Percentiles rank a stretch among this genome's conserved stretches.
phyloP scores from a whole-genome alignment of 2,329 filamentous ascomycete genomes.

The Ophiosphaerella narmari region DNA sequence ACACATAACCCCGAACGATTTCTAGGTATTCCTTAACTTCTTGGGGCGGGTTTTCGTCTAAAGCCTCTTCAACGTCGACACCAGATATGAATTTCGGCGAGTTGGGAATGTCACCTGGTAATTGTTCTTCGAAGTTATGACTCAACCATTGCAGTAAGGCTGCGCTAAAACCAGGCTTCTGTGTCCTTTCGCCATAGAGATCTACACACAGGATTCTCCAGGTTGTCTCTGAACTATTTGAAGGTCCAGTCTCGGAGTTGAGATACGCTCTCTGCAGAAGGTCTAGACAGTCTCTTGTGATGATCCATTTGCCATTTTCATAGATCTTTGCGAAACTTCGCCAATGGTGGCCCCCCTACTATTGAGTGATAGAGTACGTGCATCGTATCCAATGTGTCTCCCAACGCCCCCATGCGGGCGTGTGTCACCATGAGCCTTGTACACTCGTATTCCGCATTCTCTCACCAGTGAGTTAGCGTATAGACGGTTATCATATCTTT shows the following conservation, averaged over 20 bases:
- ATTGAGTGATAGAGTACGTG: background rate
- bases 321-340: background rate
- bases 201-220: too few species aligned
- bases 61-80: background rate
- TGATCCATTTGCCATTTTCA: too few species aligned
- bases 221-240: too few species aligned
- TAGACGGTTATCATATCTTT: background rate
- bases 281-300: too few species aligned
- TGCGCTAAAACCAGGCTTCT: too few species aligned
- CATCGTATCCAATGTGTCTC: background rate
- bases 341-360: background rate
- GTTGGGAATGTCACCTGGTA: too few species aligned
- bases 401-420: background rate
- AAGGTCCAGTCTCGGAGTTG: too few species aligned
- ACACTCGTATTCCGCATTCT: background rate
- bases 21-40: background rate
- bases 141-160: too few species aligned
- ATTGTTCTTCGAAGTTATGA: too few species aligned
- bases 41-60: background rate
- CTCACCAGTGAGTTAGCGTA: background rate
- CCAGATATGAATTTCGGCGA: background rate
- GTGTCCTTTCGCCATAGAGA: too few species aligned
- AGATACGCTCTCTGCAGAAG: too few species aligned
- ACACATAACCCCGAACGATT: background rate
- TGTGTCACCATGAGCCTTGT: background rate